Conservation (phyloP, 345 rosid genomes). For the Corchorus olitorius region DNA sequence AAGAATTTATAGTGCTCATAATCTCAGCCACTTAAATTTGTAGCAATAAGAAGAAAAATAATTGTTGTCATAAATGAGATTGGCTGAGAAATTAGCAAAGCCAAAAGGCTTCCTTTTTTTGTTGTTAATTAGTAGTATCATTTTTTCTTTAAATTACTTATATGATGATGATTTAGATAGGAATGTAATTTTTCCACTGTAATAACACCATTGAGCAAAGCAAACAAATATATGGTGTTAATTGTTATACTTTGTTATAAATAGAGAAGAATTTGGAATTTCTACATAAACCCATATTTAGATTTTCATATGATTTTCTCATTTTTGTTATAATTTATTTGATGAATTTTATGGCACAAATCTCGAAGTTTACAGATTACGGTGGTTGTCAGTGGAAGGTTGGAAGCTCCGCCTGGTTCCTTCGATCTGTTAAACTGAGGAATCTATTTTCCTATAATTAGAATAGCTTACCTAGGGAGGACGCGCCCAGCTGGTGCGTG, state of each 20-base stretch:
- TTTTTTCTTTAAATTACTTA: background rate
- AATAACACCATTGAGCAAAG: slow-evolving; percentile 5
- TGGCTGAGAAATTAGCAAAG: slow-evolving; percentile 1
- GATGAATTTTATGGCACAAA: background rate
- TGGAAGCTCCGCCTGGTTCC: too few species aligned
- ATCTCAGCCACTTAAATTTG: slow-evolving; percentile 25
- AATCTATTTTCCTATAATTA: background rate
- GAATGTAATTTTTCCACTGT: background rate
- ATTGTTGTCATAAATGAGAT: slow-evolving; percentile 6
- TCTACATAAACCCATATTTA: background rate
- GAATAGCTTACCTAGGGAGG: background rate
- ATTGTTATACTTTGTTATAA: too few species aligned
- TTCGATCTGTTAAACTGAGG: background rate
- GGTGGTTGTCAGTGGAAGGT: background rate
- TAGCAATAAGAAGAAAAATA: slow-evolving; percentile 15
- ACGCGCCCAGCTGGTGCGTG: background rate
- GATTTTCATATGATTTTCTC: too few species aligned
- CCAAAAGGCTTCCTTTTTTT: background rate
- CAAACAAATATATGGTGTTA: background rate
- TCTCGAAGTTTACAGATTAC: background rate
- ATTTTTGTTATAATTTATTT: background rate
- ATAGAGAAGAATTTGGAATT: background rate
- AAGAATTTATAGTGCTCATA: slow-evolving; percentile 10
- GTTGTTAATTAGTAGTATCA: background rate
- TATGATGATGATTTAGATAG: background rate